A percentile compares a stretch with the other conserved stretches of the same genome.
Conservation (phyloP, 2,329 filamentous ascomycete species). For the Cladorrhinum sp. region DNA sequence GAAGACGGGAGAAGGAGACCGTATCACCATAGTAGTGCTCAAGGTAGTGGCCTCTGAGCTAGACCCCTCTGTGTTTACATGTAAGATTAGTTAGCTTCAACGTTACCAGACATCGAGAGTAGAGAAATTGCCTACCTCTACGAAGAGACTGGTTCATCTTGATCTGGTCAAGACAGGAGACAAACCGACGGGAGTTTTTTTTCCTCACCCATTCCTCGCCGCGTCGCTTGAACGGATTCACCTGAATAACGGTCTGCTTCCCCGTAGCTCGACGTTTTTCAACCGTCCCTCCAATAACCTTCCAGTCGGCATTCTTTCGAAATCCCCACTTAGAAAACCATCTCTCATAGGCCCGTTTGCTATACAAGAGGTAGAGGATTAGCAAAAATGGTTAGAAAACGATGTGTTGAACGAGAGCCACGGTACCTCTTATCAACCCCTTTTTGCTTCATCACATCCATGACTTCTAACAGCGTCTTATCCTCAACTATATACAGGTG, state of each 20-base stretch:
- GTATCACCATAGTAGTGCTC: neutral
- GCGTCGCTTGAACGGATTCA: neutral
- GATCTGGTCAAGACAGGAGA: neutral
- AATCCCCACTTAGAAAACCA: neutral
- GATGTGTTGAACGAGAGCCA: neutral
- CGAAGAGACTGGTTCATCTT: neutral
- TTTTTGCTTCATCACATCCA: neutral
- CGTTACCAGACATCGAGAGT: neutral
- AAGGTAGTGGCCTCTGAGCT: neutral
- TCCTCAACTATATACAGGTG: neutral
- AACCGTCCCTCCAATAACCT: neutral
- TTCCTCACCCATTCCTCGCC: neutral
- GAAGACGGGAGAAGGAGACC: neutral
- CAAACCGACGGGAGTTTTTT: neutral
- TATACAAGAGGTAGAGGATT: neutral
- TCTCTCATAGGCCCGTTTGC: neutral
- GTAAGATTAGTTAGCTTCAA: neutral
- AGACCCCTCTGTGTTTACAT: neutral
- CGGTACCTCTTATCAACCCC: neutral
- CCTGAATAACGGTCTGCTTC: neutral
- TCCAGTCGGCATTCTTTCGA: neutral
- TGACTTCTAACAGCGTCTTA: neutral
- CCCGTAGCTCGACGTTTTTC: neutral
- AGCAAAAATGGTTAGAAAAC: neutral
- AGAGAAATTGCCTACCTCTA: neutral